Evolutionary conservation across 2,329 filamentous ascomycete genomes (phyloP).

Genomic region (Zymoseptoria tritici): DNA sequence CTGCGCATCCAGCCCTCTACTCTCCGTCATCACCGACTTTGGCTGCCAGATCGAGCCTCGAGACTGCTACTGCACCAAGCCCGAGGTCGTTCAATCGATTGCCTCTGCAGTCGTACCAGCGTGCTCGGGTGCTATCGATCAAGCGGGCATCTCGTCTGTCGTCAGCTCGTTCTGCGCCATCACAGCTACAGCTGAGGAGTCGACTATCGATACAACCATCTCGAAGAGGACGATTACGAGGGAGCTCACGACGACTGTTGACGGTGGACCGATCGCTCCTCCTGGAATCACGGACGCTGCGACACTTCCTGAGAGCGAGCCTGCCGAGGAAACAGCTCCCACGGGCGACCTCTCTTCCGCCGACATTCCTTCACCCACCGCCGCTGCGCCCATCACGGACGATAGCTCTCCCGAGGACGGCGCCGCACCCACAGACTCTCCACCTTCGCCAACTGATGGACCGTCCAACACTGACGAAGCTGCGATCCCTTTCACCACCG

Average conservation of each 20-base stretch:
- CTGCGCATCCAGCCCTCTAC: slow-evolving; percentile 12
- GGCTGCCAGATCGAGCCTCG: slow-evolving; percentile 10
- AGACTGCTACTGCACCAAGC: slow-evolving; percentile 12
- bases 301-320: neutral
- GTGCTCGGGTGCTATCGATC: slow-evolving; percentile 7
- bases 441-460: neutral
- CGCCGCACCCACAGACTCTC: neutral
- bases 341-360: neutral
- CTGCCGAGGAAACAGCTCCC: neutral
- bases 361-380: neutral
- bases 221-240: neutral
- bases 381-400: too few relatives aligned
- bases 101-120: slow-evolving; percentile 5
- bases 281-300: neutral
- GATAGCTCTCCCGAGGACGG: neutral
- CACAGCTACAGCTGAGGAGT: neutral
- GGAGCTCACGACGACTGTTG: neutral
- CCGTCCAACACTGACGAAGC: too few relatives aligned
- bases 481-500: neutral
- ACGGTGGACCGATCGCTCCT: neutral
- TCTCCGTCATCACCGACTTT: slow-evolving; percentile 6
- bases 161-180: slow-evolving; percentile 2
- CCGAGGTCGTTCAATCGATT: slow-evolving; percentile 7
- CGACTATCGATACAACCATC: neutral
- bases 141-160: slow-evolving; percentile 2